Conservation (phyloP, 1,139 yeast species). For the Suhomyces kunorum region DNA sequence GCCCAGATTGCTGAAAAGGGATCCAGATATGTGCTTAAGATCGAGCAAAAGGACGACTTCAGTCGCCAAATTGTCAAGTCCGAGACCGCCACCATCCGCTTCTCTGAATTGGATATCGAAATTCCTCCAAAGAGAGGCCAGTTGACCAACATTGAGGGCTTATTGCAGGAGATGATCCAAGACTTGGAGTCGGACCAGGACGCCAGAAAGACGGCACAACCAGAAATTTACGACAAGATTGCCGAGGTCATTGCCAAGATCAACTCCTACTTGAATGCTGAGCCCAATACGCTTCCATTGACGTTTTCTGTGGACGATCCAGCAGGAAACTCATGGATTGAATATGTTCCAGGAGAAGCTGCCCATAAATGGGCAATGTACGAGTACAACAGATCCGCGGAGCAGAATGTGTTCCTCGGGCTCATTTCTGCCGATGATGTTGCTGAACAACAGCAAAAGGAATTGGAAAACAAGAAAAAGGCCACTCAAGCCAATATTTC, state of each 20-base stretch:
- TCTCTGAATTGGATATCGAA: constrained; percentile 85
- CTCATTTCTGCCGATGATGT: constrained; percentile 78
- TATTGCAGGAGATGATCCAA: constrained; percentile 78
- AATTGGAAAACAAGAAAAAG: constrained; percentile 38
- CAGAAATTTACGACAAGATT: constrained; percentile 75
- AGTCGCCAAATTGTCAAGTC: constrained; percentile 91
- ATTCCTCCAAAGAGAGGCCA: constrained; percentile 96
- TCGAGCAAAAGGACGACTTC: constrained; percentile 74
- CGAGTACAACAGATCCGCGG: constrained; percentile 83
- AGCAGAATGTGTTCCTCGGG: constrained; percentile 88
- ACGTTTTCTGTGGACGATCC: constrained; percentile 89
- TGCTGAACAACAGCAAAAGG: constrained; percentile 51
- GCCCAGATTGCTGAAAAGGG: constrained; percentile 89
- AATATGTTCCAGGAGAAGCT: constrained; percentile 83
- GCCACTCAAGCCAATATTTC: constrained; percentile 39
- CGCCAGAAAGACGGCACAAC: constrained; percentile 68
- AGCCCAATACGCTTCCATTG: constrained; percentile 69
- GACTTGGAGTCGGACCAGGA: constrained; percentile 83
- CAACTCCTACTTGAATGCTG: constrained; percentile 58
- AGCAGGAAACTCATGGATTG: constrained; percentile 97
- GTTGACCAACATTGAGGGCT: constrained; percentile 87
- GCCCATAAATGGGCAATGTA: constrained; percentile 87
- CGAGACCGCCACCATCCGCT: constrained; percentile 80
- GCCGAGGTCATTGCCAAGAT: constrained; percentile 66
- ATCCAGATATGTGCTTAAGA: constrained; percentile 64